Base-by-base conservation (phyloP, 2,329 filamentous ascomycete genomes). In the Fusarium oxysporum region DNA sequence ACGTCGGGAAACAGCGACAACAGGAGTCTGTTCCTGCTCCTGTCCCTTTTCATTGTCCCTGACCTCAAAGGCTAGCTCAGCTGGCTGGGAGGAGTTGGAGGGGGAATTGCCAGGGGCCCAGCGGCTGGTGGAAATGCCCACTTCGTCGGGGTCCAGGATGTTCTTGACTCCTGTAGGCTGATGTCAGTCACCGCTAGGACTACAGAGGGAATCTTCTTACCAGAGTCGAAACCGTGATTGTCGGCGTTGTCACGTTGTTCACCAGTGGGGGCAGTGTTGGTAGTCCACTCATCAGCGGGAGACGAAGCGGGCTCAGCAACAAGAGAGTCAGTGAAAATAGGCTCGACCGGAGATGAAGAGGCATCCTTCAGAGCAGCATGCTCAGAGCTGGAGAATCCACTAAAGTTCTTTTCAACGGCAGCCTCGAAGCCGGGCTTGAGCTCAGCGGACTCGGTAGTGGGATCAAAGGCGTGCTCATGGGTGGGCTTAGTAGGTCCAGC, bases 41-140 rank as follows among this genome's bases (percentile, higher is more conserved):
- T 13, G 16, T 23, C 11, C n/a, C 7, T 17, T 23, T n/a, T 33
- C 37, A 5, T 40, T 8, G 0, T 32, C 62, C 8, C 45, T 33
- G 6, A 13, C 9, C 13, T 55, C 25, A 4, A 45, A 25, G 4
- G 30, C 23, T n/a, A 12, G 40, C 32, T 51, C 30, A 6, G 21
- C 8, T 28, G 25, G 28, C 30, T 56, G 40, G 3, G 43, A n/a
- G 13, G 44, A 28, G 25, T 65, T 65, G 16, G 28, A 16, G 14
- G 67, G 54, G 11, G 45, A 14, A 13, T 54, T 54, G 1, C 33
- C 50, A 2, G 43, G 17, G 13, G 67, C 72, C 72, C 70, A 73
- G 19, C 67, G 57, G 25, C 72, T 75, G 14, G 70, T 51, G 7
- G 60, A 32, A 21, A 75, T 16, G 1, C 70, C 72, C 3, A 69